Conservation (phyloP, 208 protist genomes). For the Acanthamoeba castellanii region DNA sequence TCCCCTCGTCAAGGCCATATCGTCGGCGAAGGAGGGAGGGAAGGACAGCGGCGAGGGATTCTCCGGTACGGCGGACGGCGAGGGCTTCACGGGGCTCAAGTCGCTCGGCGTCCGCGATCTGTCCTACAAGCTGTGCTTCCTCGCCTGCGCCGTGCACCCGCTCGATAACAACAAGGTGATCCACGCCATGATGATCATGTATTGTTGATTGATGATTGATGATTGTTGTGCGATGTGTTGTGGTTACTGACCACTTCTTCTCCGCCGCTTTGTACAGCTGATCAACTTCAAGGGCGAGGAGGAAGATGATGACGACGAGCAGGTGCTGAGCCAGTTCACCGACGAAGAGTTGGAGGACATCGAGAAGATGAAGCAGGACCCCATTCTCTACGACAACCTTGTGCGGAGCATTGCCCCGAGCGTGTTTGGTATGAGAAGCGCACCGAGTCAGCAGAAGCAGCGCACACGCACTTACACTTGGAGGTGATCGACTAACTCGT, state of each 20-base stretch:
- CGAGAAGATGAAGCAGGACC: constrained; percentile 90
- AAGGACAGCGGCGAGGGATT: constrained; percentile 4
- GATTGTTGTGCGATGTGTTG: background rate
- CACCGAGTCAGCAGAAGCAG: no score
- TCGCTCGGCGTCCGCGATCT: constrained; percentile 97
- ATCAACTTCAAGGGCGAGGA: constrained; percentile 31
- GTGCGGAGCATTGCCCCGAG: constrained; percentile 91
- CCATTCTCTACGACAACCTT: constrained; percentile 93
- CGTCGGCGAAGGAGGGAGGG: background rate
- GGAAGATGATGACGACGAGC: constrained; percentile 59
- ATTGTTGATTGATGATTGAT: no score
- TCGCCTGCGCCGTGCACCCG: constrained; percentile 94
- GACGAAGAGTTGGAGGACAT: constrained; percentile 87
- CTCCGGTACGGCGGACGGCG: constrained; percentile 68
- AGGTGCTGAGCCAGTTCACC: constrained; percentile 41
- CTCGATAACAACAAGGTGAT: constrained; percentile 55
- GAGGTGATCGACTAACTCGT: background rate
- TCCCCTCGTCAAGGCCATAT: background rate
- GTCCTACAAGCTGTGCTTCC: constrained; percentile 98
- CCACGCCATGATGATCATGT: background rate
- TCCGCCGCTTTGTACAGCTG: background rate
- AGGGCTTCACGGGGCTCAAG: constrained; percentile 97
- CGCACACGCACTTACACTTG: background rate
- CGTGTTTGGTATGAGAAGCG: constrained; percentile 41
- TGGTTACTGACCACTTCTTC: background rate